Evolutionary conservation across 352 stramenopile genomes (phyloP).

Genomic region (Elongisporangium senticosum): DNA sequence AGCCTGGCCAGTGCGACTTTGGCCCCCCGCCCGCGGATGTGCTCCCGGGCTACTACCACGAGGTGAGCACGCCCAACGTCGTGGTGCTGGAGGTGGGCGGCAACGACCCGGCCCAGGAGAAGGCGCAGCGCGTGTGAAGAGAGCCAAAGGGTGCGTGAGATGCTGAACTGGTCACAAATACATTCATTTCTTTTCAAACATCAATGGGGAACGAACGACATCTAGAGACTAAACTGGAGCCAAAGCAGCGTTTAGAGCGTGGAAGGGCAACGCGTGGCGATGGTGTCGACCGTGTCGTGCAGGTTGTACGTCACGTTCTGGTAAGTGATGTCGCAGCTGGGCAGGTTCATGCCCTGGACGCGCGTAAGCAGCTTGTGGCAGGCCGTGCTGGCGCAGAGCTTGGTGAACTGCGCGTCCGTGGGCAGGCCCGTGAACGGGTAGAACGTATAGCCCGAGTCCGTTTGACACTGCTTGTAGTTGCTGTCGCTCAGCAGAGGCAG

Average conservation of each 20-base stretch:
- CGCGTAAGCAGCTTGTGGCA: slow-evolving; percentile 19
- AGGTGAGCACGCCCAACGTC: neutral
- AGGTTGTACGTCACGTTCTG: slow-evolving; percentile 17
- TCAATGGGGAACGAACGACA: neutral
- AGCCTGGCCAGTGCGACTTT: slow-evolving; percentile 31
- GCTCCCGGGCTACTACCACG: slow-evolving; percentile 24
- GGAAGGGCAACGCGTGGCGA: neutral
- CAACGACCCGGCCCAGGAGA: neutral
- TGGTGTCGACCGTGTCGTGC: slow-evolving; percentile 18
- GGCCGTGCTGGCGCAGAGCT: slow-evolving; percentile 17
- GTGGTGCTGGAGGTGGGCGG: neutral
- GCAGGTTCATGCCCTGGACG: slow-evolving; percentile 13
- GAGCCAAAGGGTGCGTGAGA: neutral
- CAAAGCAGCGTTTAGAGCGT: neutral
- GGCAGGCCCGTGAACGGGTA: slow-evolving; percentile 21
- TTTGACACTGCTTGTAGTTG: neutral
- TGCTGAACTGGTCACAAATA: neutral
- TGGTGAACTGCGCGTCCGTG: slow-evolving; percentile 9
- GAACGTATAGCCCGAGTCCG: slow-evolving; percentile 19
- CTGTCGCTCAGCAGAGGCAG: slow-evolving; percentile 12
- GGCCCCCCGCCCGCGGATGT: slow-evolving; percentile 19
- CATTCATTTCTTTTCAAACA: neutral
- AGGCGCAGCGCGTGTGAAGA: neutral
- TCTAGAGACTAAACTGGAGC: neutral
- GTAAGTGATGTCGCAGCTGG: slow-evolving; percentile 23